Base-by-base conservation (phyloP, 176 grass and related monocot genomes). In the Oryza australiensis region DNA sequence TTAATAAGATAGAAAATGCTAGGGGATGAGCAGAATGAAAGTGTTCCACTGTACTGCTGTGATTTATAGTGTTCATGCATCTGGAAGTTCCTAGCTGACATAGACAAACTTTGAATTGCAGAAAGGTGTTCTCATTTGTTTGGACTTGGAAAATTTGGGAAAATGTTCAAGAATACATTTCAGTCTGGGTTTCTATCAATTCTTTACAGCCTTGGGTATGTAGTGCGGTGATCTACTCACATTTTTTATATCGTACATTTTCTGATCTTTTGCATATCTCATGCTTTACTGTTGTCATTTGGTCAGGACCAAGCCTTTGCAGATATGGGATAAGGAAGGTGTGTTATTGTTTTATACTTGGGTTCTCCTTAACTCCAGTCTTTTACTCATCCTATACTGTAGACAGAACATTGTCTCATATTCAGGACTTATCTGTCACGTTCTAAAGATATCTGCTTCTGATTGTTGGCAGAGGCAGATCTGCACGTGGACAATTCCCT, bases 271-370 rank as follows among this genome's bases (percentile, higher is more conserved):
- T 51, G 70, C 37, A 82, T 69, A 35, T 80, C 64, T 87, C 18
- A 83, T 81, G 22, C 5, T 45, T 62, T 5, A 20, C 9, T 34
- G 9, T 37, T 86, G 23, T 60, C 41, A 15, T 89, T 83, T 85
- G 3, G n/a, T 62, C 89, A 98, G 96, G 87, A 98, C 88, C 72
- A 98, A 95, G 59, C 96, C 96, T 82, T 84, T 98, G 87, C 96
- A 98, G 91, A 98, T 98, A 89, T 95, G 96, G 93, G 93, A 95
- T 64, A 98, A 98, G 84, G 96, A 98, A 91, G 93, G 93, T 98
- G 62, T 1, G 75, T 77, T 74, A 75, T 82, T 82, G 35, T 80
- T 80, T 87, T 45, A 57, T 75, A 18, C 33, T 70, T 67, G 78
- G 66, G 32, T 9, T 60, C 29, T 14, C 59, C 76, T 29, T 28